Percentiles rank a stretch among this genome's conserved stretches.
phyloP scores from a whole-genome alignment of 495 filamentous ascomycete genomes.

The Parathielavia appendiculata region DNA sequence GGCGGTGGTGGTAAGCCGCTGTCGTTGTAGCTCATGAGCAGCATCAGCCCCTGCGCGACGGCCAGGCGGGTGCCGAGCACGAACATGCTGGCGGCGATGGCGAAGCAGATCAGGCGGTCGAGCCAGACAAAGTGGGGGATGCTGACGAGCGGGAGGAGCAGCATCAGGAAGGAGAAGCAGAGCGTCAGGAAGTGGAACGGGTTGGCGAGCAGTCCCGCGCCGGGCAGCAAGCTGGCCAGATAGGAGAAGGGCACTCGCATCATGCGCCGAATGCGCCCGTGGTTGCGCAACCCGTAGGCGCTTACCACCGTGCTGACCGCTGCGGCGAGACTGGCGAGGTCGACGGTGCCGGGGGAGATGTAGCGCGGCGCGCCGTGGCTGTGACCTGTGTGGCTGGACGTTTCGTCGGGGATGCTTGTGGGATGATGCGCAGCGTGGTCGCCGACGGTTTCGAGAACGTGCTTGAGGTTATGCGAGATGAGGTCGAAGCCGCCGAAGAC shows the following conservation, averaged over 20 bases:
- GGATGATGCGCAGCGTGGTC: constrained; percentile 61
- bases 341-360: constrained; percentile 67
- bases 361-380: constrained; percentile 14
- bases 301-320: constrained; percentile 83
- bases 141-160: constrained; percentile 77
- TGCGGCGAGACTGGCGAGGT: constrained; percentile 78
- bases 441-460: constrained; percentile 62
- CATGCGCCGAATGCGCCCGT: constrained; percentile 81
- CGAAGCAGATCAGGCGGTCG: constrained; percentile 72
- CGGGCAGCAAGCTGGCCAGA: constrained; percentile 52
- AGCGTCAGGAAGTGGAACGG: constrained; percentile 92
- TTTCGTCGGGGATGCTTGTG: constrained; percentile 49
- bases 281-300: constrained; percentile 83
- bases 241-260: constrained; percentile 77
- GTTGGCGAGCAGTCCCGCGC: constrained; percentile 65
- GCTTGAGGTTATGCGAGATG: constrained; percentile 85
- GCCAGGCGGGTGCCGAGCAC: constrained; percentile 75
- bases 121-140: constrained; percentile 70
- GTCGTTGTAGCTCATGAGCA: constrained; percentile 77
- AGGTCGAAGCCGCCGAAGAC: constrained; percentile 96
- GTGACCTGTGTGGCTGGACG: constrained; percentile 1
- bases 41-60: constrained; percentile 80
- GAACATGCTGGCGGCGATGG: constrained; percentile 83
- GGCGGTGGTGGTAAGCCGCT: constrained; percentile 1
- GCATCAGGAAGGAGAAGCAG: constrained; percentile 71